Evolutionary conservation across 306 rosid species (phyloP).

Genomic region (Quercus glauca): DNA sequence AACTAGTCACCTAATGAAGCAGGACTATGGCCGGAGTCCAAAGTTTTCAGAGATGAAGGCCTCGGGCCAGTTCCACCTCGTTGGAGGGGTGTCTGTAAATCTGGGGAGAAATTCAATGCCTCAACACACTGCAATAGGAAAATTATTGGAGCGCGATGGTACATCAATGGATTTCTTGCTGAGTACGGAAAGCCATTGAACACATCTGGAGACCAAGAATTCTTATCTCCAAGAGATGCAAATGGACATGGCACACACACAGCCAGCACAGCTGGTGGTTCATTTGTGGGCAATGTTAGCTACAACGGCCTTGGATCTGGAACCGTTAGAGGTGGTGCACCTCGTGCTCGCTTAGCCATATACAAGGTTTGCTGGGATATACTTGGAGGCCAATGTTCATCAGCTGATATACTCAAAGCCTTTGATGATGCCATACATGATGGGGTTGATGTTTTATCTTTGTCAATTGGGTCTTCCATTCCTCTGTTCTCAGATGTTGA

Average conservation of each 20-base stretch:
- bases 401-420: conserved; percentile 46
- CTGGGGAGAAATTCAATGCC: conserved; percentile 44
- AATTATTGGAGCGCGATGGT: conserved; percentile 57
- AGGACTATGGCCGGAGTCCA: conserved; percentile 67
- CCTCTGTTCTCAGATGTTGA: conserved; percentile 41
- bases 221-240: conserved; percentile 38
- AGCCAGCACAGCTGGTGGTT: conserved; percentile 45
- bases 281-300: conserved; percentile 29
- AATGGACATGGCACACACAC: conserved; percentile 50
- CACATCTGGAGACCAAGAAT: conserved; percentile 17
- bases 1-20: background rate
- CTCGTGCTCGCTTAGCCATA: conserved; percentile 41
- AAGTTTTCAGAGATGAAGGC: conserved; percentile 37
- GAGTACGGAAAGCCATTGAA: conserved; percentile 35
- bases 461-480: conserved; percentile 35
- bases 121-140: conserved; percentile 43
- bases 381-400: conserved; percentile 29
- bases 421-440: conserved; percentile 46
- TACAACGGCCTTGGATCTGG: conserved; percentile 44
- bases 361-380: conserved; percentile 55
- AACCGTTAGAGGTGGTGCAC: conserved; percentile 48
- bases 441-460: conserved; percentile 47
- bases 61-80: conserved; percentile 44
- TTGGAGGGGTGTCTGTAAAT: conserved; percentile 48
- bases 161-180: conserved; percentile 31